These are phyloP conservation scores for Bacidia rubella DNA, from an alignment of 495 filamentous ascomycete genomes.

Conservation along the genomic window DNA sequence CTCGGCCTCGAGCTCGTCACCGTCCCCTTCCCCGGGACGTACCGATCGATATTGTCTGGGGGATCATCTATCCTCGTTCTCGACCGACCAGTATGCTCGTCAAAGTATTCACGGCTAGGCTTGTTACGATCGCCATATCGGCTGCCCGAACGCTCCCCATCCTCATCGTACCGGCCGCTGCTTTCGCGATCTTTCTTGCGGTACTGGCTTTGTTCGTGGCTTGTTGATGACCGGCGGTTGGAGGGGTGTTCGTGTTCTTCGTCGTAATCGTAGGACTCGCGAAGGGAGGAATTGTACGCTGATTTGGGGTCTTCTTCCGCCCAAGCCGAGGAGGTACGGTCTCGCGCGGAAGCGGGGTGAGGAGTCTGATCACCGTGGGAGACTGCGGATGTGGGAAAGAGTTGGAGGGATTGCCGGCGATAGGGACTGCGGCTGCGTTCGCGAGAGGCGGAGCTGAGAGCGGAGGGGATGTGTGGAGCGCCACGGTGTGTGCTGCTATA, in stretches of 20 bases:
- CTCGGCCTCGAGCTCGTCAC: constrained; percentile 11
- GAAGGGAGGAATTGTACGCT: constrained; percentile 7
- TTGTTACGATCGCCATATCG: neutral
- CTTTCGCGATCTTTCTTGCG: constrained; percentile 2
- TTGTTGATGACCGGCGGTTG: constrained; percentile 9
- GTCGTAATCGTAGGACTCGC: constrained; percentile 13
- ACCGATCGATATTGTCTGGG: constrained; percentile 34
- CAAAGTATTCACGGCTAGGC: neutral
- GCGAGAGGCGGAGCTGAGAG: constrained; percentile 1
- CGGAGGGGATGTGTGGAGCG: constrained; percentile 7
- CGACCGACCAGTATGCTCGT: constrained; percentile 4
- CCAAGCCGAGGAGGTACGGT: constrained; percentile 8
- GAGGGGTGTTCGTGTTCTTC: constrained; percentile 6
- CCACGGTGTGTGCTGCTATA: constrained; percentile 14
- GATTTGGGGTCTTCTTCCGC: constrained; percentile 11
- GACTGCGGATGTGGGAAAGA: constrained; percentile 3
- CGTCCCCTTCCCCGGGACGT: constrained; percentile 27
- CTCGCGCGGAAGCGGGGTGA: constrained; percentile 5
- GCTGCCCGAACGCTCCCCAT: neutral
- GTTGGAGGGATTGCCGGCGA: constrained; percentile 1
- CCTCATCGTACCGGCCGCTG: neutral
- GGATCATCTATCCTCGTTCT: constrained; percentile 10
- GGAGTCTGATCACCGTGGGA: neutral
- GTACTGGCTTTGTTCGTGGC: constrained; percentile 14
- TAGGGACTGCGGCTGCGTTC: constrained; percentile 10